These are phyloP conservation scores for Hypoxylon lienhwacheense DNA, from an alignment of 495 filamentous ascomycete species.

Conservation along the genomic window DNA sequence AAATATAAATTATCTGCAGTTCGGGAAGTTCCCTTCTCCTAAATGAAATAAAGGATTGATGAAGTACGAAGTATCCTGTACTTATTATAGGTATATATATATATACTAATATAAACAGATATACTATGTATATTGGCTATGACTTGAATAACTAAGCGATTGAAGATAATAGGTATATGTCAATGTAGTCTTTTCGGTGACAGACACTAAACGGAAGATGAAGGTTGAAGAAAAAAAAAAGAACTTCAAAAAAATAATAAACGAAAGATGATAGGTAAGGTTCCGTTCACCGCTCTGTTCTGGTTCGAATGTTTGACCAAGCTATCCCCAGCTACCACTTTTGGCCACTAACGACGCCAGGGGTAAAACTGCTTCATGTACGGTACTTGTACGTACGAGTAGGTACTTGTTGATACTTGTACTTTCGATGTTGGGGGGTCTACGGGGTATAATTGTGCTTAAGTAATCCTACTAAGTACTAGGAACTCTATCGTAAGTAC, in stretches of 20 bases:
- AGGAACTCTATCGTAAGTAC: no score
- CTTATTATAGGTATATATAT: not conserved
- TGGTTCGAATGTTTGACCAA: slow-evolving; percentile 17
- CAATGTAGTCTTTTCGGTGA: slow-evolving; percentile 20
- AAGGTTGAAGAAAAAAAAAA: no score
- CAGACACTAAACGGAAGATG: no score
- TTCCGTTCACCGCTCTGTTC: slow-evolving; percentile 34
- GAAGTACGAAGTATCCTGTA: not conserved
- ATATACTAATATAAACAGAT: no score
- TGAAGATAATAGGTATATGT: no score
- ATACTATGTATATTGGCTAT: slow-evolving; percentile 17
- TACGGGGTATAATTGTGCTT: no score
- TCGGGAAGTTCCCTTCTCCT: slow-evolving; percentile 17
- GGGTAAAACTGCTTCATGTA: slow-evolving; percentile 25
- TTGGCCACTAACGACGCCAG: slow-evolving; percentile 20
- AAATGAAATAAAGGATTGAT: slow-evolving; percentile 19
- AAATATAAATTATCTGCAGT: slow-evolving; percentile 23
- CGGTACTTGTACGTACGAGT: no score
- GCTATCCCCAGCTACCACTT: slow-evolving; percentile 29
- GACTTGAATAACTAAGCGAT: no score
- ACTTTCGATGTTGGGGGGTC: no score
- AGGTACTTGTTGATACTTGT: no score
- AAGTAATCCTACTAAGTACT: not conserved
- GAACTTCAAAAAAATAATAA: no score
- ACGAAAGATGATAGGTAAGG: slow-evolving; percentile 15